Base-by-base conservation (phyloP, 2,329 filamentous ascomycete genomes). In the Phialophora verrucosa region DNA sequence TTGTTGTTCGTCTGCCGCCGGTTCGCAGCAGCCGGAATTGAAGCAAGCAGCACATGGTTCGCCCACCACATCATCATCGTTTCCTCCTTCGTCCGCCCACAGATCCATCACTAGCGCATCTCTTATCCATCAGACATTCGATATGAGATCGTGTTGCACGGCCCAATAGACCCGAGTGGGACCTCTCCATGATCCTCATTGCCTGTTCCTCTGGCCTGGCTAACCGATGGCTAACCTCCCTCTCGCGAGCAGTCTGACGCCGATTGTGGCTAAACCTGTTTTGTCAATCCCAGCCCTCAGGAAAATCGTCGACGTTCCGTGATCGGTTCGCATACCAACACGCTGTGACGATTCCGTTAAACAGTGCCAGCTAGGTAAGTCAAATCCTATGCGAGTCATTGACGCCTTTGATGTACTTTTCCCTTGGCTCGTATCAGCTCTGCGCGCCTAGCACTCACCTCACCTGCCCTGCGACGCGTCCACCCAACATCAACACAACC, bases 291-390 rank as follows among this genome's bases (percentile, higher is more conserved):
- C 53, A 29, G 53, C 53, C 53, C 38, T 56, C 66, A 61, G 55
- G 64, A 66, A 67, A 64, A 63, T 68, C 68, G 58, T 69, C 63
- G 68, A 68, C 68, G 58, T 66, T 68, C 68, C 68, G 69, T 44
- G 38, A 69, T 67, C 70, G 70, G 66, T 70, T 70, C 66, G 71
- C 69, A 70, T 66, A 68, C 69, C 66, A 65, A 62, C 68, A 67
- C 71, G 68, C 70, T 72, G 65, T 73, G 72, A 72, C 71, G 67
- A 70, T 65, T 68, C 14, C 70, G 65, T 69, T 53, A 66, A 73
- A 67, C 62, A 68, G 32, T 71, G 60, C 68, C 70, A 69, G 67
- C 62, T 68, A 72, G 70, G 70, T 72, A 71, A 71, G 72, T 70
- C 14, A 44, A 68, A 66, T 65, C 66, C 59, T 68, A 62, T 71